These are phyloP conservation scores for Pouteria campechiana DNA, from an alignment of 179 eudicot species.

Conservation along the genomic window DNA sequence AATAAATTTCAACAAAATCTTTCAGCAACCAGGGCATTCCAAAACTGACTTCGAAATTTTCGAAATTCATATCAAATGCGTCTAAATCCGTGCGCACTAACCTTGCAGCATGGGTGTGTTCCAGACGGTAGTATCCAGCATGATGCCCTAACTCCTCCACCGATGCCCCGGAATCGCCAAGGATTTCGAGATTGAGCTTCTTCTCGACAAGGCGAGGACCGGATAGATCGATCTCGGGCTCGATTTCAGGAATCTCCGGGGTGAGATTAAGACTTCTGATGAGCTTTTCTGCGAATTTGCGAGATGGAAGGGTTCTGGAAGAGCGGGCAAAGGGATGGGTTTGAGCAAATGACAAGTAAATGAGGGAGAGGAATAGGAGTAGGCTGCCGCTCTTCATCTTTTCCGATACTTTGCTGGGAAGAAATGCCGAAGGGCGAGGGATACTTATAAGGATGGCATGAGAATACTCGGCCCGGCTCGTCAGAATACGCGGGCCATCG, in stretches of 20 bases:
- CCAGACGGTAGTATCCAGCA: slow-evolving; percentile 82
- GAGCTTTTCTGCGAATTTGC: slow-evolving; percentile 45
- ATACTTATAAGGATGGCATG: no score
- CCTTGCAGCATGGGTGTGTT: slow-evolving; percentile 76
- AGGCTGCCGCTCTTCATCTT: no score
- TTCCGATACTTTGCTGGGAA: no score
- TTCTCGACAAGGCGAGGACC: slow-evolving; percentile 45
- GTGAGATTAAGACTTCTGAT: slow-evolving; percentile 41
- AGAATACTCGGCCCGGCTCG: no score
- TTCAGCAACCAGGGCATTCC: no score
- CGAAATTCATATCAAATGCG: not conserved
- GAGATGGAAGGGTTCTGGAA: no score
- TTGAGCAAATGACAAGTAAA: no score
- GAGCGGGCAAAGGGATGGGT: no score
- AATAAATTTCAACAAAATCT: no score
- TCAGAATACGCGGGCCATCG: no score
- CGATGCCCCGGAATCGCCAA: slow-evolving; percentile 31
- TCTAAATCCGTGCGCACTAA: slow-evolving; percentile 1
- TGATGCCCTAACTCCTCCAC: slow-evolving; percentile 76
- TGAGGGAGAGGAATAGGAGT: no score
- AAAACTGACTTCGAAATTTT: not conserved
- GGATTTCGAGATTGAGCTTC: slow-evolving; percentile 23
- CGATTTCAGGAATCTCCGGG: not conserved
- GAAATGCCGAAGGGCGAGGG: no score
- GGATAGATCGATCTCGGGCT: not conserved